phyloP scores from a whole-genome alignment of 2,329 filamentous ascomycete genomes.

The Xylogone sp. region DNA sequence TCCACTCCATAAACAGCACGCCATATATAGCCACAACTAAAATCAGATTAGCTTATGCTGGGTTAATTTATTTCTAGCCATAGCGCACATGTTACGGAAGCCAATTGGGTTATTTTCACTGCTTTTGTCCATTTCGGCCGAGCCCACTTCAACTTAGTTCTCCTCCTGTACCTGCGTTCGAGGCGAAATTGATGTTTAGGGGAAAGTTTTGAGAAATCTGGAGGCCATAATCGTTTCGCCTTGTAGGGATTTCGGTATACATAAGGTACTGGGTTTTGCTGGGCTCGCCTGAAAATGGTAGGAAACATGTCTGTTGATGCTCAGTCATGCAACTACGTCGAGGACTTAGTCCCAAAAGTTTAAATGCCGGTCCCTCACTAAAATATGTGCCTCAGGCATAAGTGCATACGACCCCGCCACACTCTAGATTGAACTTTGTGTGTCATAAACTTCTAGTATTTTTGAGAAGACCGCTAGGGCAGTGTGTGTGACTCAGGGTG shows the following conservation, averaged over 20 bases:
- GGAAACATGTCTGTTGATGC: conserved; percentile 38
- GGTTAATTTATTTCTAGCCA: neutral
- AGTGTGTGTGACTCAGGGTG: neutral
- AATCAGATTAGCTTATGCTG: neutral
- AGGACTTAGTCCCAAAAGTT: conserved; percentile 2
- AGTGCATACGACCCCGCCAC: conserved; percentile 15
- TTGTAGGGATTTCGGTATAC: conserved; percentile 53
- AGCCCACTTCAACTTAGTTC: conserved; percentile 57
- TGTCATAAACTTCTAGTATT: neutral
- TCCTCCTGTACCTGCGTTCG: conserved; percentile 74
- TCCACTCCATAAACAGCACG: conserved; percentile 60
- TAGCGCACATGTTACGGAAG: conserved; percentile 25
- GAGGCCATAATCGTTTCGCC: conserved; percentile 73
- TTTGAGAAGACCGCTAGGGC: neutral
- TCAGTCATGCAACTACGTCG: conserved; percentile 3
- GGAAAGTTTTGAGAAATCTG: conserved; percentile 67
- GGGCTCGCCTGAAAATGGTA: conserved; percentile 39
- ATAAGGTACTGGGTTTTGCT: conserved; percentile 23
- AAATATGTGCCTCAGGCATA: neutral
- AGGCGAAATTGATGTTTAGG: conserved; percentile 72
- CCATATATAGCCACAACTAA: conserved; percentile 51
- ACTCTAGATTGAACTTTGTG: neutral
- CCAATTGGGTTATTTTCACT: conserved; percentile 57
- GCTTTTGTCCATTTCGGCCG: conserved; percentile 62
- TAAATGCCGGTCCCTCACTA: neutral